Evolutionary conservation across 148 eudicot genomes (phyloP), one percentile per base, ranked within the genome.

Genomic region (Tetragonia tetragonoides): DNA sequence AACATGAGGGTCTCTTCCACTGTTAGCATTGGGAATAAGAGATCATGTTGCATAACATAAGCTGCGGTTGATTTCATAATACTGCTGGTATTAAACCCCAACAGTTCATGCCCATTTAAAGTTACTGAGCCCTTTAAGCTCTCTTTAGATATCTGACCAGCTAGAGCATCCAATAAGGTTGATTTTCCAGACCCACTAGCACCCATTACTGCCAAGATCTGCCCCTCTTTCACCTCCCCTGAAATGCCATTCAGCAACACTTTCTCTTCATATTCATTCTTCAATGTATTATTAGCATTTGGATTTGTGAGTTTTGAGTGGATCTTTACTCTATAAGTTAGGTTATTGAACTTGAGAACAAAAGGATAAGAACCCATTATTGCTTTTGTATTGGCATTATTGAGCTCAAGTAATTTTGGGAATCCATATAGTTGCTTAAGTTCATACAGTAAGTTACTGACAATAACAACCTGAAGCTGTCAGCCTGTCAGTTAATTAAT

Each of bases 121-220:
- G 74, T 73, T 20, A 73, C 51, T 44, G 75, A 73, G 24, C 81
- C 81, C 39, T 68, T 28, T n/a, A 78, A 37, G 24, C 60, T 78
- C 15, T 74, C 47, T 51, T 82, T 82, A 18, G 66, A 74, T 73
- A 74, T 74, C 38, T 72, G 73, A 61, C 73, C 70, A 10, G 84
- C 84, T 23, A 77, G 23, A 28, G 81, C 81, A 42, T 81, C 84
- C 3, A 77, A 66, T 24, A 81, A 59, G 51, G 81, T 77, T n/a
- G 81, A 72, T 73, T 77, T 81, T 14, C 81, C 81, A n/a, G 77
- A 77, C 21, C 78, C 83, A 60, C 84, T 81, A 42, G 84, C 73
- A 72, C 80, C 84, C 53, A 81, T 38, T 42, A 77, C 14, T 15
- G 77, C 81, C 66, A 77, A 42, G 12, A 77, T 81, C 68, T 81